phyloP scores from a whole-genome alignment of 768 basidiomycete species.

The Mycena indigotica region DNA sequence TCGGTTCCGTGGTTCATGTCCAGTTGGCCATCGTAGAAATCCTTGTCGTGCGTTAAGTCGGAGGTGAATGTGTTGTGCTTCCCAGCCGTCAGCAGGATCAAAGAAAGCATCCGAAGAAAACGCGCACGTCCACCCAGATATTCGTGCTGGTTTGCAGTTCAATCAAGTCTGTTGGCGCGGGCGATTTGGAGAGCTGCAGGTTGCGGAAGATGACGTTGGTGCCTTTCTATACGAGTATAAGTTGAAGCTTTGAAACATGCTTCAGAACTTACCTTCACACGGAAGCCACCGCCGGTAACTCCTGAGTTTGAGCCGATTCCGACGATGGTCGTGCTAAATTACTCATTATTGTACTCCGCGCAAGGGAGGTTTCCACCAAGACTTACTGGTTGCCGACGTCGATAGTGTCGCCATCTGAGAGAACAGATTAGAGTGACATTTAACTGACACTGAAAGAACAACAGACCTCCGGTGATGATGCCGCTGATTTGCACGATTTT shows the following conservation, averaged over 20 bases:
- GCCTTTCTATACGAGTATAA: constrained; percentile 9
- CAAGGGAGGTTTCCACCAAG: background rate
- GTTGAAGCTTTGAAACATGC: background rate
- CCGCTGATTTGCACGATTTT: constrained; percentile 19
- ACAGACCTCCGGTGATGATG: constrained; percentile 18
- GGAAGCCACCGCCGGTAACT: constrained; percentile 20
- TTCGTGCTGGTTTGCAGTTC: constrained; percentile 20
- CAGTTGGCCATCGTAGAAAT: constrained; percentile 21
- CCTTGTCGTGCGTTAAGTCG: constrained; percentile 20
- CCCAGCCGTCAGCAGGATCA: background rate
- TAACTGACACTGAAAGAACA: background rate
- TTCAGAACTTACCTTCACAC: constrained; percentile 14
- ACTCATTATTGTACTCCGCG: background rate
- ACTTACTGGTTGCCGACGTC: constrained; percentile 20
- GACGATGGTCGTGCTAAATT: constrained; percentile 16
- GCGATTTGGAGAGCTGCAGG: constrained; percentile 15
- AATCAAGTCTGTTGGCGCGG: constrained; percentile 20
- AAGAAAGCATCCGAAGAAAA: background rate
- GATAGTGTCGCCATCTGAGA: constrained; percentile 13
- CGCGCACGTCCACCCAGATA: constrained; percentile 21
- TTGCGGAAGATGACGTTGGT: constrained; percentile 23
- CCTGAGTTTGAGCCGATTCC: constrained; percentile 18
- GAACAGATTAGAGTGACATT: background rate
- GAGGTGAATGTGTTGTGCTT: constrained; percentile 22
- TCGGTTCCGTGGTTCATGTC: constrained; percentile 23